A percentile compares a stretch with the other conserved stretches of the same genome.
These are phyloP conservation scores for Diplocarpon mali DNA, from an alignment of 2,329 filamentous ascomycete genomes.

Conservation along the genomic window DNA sequence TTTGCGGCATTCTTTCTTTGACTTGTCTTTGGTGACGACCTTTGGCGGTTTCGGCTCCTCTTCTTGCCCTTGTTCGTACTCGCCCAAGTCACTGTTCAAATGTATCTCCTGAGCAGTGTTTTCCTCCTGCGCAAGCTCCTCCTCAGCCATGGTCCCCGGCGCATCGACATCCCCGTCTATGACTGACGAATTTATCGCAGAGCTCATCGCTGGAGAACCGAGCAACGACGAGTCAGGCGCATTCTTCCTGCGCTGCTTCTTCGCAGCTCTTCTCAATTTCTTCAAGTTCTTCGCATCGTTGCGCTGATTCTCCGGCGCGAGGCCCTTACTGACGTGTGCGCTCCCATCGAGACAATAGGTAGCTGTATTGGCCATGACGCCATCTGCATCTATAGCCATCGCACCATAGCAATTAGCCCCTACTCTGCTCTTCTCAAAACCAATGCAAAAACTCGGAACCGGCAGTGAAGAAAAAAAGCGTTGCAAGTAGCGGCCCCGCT, in stretches of 20 bases:
- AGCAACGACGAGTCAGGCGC: background rate
- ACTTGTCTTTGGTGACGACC: background rate
- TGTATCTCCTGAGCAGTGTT: background rate
- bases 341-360: background rate
- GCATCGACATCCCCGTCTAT: background rate
- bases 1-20: background rate
- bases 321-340: background rate
- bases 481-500: background rate
- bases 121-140: background rate
- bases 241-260: slow-evolving; percentile 1
- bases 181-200: background rate
- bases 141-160: background rate
- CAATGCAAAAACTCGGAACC: background rate
- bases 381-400: background rate
- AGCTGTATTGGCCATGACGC: background rate
- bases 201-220: background rate
- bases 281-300: slow-evolving; percentile 4
- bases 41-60: background rate
- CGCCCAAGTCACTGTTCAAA: background rate
- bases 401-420: background rate
- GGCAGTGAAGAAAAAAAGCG: background rate
- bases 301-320: background rate
- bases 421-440: background rate
- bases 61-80: background rate
- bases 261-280: background rate